Percentiles rank a stretch among this genome's conserved stretches.
Evolutionary conservation across 352 stramenopile species (phyloP).

Genomic region (Phytopythium helicoides): DNA sequence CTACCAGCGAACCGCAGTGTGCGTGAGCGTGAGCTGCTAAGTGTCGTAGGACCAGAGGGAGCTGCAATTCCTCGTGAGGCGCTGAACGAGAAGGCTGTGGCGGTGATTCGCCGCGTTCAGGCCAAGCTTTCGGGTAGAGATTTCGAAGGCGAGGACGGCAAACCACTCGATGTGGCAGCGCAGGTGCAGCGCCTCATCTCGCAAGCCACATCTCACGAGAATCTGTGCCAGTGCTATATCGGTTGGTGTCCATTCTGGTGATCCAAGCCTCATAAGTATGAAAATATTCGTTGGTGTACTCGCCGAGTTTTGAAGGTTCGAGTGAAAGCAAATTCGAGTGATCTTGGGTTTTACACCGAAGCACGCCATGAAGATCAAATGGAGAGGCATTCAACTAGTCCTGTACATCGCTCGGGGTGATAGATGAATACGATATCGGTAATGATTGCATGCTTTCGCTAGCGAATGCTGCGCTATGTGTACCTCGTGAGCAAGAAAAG

Average conservation of each 20-base stretch:
- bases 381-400: no score
- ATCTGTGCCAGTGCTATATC: conserved; percentile 99
- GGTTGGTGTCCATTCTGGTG: conserved; percentile 96
- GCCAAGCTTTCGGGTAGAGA: conserved; percentile 99
- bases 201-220: conserved; percentile 98
- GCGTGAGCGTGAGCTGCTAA: conserved; percentile 78
- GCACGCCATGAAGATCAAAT: no score
- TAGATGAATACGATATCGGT: no score
- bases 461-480: no score
- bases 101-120: conserved; percentile 97
- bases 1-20: conserved; percentile 76
- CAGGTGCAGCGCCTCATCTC: conserved; percentile 97
- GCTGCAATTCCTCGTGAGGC: conserved; percentile 77
- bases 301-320: no score
- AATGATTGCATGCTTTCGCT: no score
- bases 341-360: no score
- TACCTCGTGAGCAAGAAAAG: no score
- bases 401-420: no score
- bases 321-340: no score
- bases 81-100: conserved; percentile 95
- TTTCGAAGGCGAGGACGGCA: conserved; percentile 83
- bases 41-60: conserved; percentile 77
- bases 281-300: no score
- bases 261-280: no score
- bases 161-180: conserved; percentile 72